A percentile compares a stretch with the other conserved stretches of the same genome.
phyloP scores from a whole-genome alignment of 495 filamentous ascomycete genomes.

The Echria macrotheca region DNA sequence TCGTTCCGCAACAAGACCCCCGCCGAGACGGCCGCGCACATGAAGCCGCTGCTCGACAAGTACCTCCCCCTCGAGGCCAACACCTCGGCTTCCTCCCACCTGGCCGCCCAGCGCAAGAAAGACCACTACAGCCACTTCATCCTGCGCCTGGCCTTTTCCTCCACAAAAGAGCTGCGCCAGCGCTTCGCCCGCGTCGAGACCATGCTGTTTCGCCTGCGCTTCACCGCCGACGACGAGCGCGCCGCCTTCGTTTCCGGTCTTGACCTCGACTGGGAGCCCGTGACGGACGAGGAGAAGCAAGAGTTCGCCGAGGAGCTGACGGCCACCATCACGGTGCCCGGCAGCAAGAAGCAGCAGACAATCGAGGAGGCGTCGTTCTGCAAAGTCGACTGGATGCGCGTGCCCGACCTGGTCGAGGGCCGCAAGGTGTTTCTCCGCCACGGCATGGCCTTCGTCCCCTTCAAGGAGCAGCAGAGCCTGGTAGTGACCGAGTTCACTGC shows the following conservation, averaged over 20 bases:
- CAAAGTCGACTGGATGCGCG: conserved; percentile 91
- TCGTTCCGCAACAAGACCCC: conserved; percentile 85
- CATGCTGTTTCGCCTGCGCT: conserved; percentile 78
- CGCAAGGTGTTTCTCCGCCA: conserved; percentile 68
- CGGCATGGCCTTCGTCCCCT: conserved; percentile 90
- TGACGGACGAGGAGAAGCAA: conserved; percentile 66
- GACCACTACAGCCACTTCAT: conserved; percentile 99
- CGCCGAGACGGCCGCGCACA: conserved; percentile 70
- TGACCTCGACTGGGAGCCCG: conserved; percentile 70
- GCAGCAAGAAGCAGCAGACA: conserved; percentile 37
- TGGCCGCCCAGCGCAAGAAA: conserved; percentile 76
- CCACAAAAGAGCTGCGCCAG: conserved; percentile 84
- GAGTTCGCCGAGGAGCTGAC: conserved; percentile 42
- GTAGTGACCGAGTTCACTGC: conserved; percentile 80
- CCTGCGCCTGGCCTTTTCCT: conserved; percentile 85
- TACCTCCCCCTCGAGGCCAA: conserved; percentile 80
- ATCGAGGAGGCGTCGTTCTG: conserved; percentile 73
- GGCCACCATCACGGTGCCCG: conserved; percentile 21
- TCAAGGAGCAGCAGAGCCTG: conserved; percentile 77
- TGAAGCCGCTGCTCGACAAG: conserved; percentile 76
- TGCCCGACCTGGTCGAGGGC: conserved; percentile 81
- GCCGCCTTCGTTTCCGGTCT: conserved; percentile 71
- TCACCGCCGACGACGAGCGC: conserved; percentile 70
- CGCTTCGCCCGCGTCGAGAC: conserved; percentile 84
- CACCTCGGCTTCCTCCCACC: conserved; percentile 50